A percentile compares a stretch with the other conserved stretches of the same genome.
Conservation (phyloP, 257 asterid species). For the Coffea canephora region DNA sequence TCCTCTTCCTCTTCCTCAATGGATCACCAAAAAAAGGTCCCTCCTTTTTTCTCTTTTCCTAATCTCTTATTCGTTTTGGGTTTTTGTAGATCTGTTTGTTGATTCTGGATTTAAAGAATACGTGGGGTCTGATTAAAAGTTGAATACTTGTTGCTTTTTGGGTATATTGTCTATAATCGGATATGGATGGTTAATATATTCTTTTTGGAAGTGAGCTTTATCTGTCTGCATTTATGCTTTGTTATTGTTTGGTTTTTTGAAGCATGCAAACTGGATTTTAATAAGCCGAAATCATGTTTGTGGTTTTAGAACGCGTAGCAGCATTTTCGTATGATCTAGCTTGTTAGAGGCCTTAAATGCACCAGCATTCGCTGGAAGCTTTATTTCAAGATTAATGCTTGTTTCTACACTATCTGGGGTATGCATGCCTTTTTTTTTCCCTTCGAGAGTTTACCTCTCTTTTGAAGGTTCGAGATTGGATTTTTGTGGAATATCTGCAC, state of each 20-base stretch:
- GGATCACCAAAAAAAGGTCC: slow-evolving; percentile 83
- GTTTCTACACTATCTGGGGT: neutral
- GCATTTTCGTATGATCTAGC: neutral
- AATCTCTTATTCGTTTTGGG: neutral
- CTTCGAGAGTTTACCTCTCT: neutral
- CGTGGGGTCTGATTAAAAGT: neutral
- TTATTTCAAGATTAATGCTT: neutral
- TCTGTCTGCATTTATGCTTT: neutral
- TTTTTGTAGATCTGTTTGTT: slow-evolving; percentile 7
- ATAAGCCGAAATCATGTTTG: neutral
- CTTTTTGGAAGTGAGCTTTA: neutral
- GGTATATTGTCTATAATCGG: neutral
- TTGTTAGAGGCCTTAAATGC: neutral
- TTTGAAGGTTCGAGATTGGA: neutral
- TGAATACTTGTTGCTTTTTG: neutral
- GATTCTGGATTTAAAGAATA: neutral
- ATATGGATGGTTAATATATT: neutral
- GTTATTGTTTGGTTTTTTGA: neutral
- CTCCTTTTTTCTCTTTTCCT: neutral
- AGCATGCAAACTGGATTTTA: neutral
- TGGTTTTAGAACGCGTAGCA: neutral
- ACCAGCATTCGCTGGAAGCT: neutral
- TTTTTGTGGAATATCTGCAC: neutral
- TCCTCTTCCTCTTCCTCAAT: slow-evolving; percentile 38
- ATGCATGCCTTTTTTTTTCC: neutral